These are phyloP conservation scores for Datura wrightii DNA, from an alignment of 257 asterid genomes.

Conservation along the genomic window DNA sequence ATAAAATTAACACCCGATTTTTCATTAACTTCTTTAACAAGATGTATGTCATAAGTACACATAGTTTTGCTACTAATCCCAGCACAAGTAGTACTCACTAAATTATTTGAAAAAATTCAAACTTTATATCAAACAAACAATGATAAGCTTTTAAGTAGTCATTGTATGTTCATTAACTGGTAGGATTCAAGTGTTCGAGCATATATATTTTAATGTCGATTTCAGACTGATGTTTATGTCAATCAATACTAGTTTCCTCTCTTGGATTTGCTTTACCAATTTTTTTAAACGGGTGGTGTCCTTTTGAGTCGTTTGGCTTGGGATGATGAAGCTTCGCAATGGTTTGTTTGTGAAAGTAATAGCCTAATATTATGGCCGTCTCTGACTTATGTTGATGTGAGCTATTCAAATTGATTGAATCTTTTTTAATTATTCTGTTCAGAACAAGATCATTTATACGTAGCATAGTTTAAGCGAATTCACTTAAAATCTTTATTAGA, in stretches of 20 bases:
- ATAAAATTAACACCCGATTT: background rate
- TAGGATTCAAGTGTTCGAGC: background rate
- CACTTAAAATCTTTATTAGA: background rate
- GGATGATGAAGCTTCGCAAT: background rate
- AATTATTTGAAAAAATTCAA: no score
- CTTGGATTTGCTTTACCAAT: background rate
- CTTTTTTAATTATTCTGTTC: background rate
- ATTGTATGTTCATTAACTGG: background rate
- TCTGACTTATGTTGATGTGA: background rate
- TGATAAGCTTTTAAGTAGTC: background rate
- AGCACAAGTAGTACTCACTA: no score
- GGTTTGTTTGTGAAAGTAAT: background rate
- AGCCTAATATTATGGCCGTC: background rate
- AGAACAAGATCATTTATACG: background rate
- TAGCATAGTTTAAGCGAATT: background rate
- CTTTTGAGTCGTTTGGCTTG: background rate
- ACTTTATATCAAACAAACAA: background rate
- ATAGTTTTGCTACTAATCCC: no score
- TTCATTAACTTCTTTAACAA: background rate
- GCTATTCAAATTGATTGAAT: background rate
- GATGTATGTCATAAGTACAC: background rate
- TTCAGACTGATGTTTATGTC: background rate
- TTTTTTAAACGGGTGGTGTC: background rate
- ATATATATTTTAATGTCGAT: background rate
- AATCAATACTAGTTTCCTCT: background rate